phyloP scores from a whole-genome alignment of 208 protist genomes.

The Tritrichomonas foetus region DNA sequence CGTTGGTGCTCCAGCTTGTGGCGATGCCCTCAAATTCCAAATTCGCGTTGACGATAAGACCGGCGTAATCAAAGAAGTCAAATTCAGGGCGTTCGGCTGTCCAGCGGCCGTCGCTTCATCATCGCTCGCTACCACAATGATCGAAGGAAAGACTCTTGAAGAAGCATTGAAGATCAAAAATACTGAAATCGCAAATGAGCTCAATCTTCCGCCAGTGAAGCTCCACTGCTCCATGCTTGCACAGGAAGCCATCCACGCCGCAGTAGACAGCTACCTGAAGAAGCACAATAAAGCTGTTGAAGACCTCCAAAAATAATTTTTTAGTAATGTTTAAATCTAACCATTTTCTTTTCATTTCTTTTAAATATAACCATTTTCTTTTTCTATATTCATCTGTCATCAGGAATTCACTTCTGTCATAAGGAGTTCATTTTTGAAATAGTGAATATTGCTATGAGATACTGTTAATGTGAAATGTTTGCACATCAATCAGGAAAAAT shows the following conservation, averaged over 20 bases:
- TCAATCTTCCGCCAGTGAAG: conserved; percentile 97
- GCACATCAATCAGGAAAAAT: no score
- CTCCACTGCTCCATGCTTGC: conserved; percentile 94
- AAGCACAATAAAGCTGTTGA: neutral
- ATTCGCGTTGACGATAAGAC: conserved; percentile 61
- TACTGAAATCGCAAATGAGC: conserved; percentile 90
- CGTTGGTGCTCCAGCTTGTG: conserved; percentile 93
- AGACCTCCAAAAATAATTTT: no score
- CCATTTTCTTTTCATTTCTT: no score
- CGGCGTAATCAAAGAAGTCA: conserved; percentile 55
- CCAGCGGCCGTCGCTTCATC: conserved; percentile 78
- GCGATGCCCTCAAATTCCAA: conserved; percentile 87
- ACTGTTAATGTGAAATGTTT: no score
- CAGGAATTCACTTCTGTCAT: no score
- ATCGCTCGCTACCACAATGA: conserved; percentile 88
- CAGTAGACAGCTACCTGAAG: conserved; percentile 82
- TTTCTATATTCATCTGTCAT: no score
- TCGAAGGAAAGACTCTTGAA: conserved; percentile 91
- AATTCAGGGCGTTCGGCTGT: conserved; percentile 92
- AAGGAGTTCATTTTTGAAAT: no score
- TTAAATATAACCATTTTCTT: no score
- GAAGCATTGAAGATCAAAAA: conserved; percentile 91
- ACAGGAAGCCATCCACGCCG: conserved; percentile 94
- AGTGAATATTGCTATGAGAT: no score
- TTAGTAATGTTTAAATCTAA: no score